Evolutionary conservation across 2,329 filamentous ascomycete genomes (phyloP).

Genomic region (Ophiostoma australiae): DNA sequence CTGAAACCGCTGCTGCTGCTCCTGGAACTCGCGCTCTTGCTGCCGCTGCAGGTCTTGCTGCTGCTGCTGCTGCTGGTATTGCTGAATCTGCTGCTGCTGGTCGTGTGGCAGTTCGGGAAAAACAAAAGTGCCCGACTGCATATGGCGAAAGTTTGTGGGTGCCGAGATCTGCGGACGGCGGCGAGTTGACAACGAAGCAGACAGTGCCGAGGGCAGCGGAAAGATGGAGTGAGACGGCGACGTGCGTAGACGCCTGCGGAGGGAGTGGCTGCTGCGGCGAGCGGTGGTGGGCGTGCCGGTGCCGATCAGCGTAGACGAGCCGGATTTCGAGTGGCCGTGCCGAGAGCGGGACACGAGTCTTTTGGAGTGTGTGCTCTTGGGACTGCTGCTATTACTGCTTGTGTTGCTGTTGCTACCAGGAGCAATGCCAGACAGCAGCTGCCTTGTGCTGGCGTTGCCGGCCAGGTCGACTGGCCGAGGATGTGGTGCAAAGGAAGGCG

Average conservation of each 20-base stretch:
- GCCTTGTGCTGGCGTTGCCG: neutral
- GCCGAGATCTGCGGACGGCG: slow-evolving; percentile 54
- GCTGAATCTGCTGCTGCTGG: slow-evolving; percentile 13
- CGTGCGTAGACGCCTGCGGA: slow-evolving; percentile 41
- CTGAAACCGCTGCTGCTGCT: slow-evolving; percentile 27
- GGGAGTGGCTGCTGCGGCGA: slow-evolving; percentile 39
- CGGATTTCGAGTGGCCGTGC: slow-evolving; percentile 19
- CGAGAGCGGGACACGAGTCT: neutral
- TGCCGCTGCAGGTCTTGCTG: slow-evolving; percentile 14
- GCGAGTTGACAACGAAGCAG: slow-evolving; percentile 34
- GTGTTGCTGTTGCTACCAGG: neutral
- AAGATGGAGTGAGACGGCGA: slow-evolving; percentile 35
- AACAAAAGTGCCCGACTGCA: slow-evolving; percentile 39
- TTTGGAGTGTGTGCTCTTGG: neutral
- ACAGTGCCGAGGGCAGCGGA: slow-evolving; percentile 17
- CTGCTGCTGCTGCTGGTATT: slow-evolving; percentile 2
- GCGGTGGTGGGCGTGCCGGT: neutral
- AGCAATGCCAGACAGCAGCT: neutral
- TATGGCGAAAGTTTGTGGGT: slow-evolving; percentile 56
- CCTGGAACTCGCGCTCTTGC: neutral
- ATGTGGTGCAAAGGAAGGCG: slow-evolving; percentile 29
- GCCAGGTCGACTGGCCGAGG: neutral
- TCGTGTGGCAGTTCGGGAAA: slow-evolving; percentile 23
- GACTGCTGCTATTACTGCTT: slow-evolving; percentile 1
- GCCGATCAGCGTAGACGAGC: slow-evolving; percentile 34